phyloP scores from a whole-genome alignment of 441 rosid genomes.

The Arabidopsis hybrid region DNA sequence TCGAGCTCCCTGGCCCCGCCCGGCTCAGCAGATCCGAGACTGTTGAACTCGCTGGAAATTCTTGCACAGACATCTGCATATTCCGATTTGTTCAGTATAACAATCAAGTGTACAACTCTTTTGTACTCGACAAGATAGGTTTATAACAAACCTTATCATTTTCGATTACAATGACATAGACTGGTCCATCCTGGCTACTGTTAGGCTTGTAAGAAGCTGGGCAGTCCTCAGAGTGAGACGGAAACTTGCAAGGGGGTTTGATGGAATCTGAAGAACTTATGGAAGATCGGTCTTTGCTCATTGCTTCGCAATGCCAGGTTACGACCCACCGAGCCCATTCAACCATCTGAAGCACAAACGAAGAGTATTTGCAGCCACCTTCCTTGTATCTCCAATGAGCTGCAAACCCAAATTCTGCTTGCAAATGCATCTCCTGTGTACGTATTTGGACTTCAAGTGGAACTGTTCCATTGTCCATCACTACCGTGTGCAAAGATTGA shows the following conservation, averaged over 20 bases:
- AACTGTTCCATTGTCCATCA: conserved; percentile 71
- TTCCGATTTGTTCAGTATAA: background rate
- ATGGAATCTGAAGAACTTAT: conserved; percentile 56
- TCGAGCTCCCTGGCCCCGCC: conserved; percentile 69
- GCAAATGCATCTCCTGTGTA: conserved; percentile 93
- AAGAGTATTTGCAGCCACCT: conserved; percentile 77
- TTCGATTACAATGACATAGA: conserved; percentile 77
- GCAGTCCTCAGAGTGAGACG: conserved; percentile 76
- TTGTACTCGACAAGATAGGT: background rate
- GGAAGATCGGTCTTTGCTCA: conserved; percentile 70
- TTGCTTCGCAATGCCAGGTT: conserved; percentile 92
- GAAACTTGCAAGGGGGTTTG: conserved; percentile 77
- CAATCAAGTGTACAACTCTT: conserved; percentile 3
- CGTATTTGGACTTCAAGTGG: conserved; percentile 98
- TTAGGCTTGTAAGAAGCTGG: conserved; percentile 76
- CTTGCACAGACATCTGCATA: conserved; percentile 97
- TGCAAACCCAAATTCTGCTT: conserved; percentile 95
- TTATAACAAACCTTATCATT: conserved; percentile 74
- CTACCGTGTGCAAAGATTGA: conserved; percentile 88
- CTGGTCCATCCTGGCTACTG: conserved; percentile 71
- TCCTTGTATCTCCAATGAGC: conserved; percentile 99
- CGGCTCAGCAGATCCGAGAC: conserved; percentile 76
- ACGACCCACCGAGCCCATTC: conserved; percentile 99
- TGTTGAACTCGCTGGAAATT: conserved; percentile 73
- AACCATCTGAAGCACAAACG: conserved; percentile 94